phyloP scores from a whole-genome alignment of 139 green algal genomes.

The Spirogloea muscicola region DNA sequence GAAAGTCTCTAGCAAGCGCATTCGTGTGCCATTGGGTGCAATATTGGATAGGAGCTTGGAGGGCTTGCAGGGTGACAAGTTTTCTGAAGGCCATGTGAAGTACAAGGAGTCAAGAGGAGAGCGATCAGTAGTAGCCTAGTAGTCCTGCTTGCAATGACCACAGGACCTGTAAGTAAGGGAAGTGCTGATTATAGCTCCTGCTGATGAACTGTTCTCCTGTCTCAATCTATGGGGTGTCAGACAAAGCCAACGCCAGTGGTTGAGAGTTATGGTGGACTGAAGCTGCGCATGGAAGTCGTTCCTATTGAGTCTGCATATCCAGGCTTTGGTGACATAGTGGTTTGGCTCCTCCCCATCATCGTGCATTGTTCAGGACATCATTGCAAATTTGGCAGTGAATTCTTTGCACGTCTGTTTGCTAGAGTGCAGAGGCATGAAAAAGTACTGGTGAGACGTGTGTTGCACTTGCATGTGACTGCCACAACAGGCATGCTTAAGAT shows the following conservation, averaged over 20 bases:
- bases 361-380: not conserved
- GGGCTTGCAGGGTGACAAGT: not conserved
- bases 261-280: slow-evolving; percentile 22
- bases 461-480: not conserved
- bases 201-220: too few relatives aligned
- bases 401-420: not conserved
- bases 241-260: slow-evolving; percentile 34
- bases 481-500: not conserved
- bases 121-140: too few relatives aligned
- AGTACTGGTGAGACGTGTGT: not conserved
- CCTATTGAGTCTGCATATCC: slow-evolving; percentile 50
- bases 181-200: not conserved
- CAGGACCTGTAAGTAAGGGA: not conserved
- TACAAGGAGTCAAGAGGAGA: not conserved
- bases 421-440: not conserved
- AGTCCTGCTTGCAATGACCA: not conserved
- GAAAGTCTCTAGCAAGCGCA: not conserved
- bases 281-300: slow-evolving; percentile 36
- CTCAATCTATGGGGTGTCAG: slow-evolving; percentile 1
- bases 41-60: not conserved
- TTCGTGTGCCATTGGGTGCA: not conserved
- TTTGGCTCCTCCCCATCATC: not conserved
- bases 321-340: slow-evolving; percentile 46
- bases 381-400: not conserved
- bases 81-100: not conserved